Percentiles rank a stretch among this genome's conserved stretches.
Conservation (phyloP, 805 yeast species). For the Huiozyma sinensis region DNA sequence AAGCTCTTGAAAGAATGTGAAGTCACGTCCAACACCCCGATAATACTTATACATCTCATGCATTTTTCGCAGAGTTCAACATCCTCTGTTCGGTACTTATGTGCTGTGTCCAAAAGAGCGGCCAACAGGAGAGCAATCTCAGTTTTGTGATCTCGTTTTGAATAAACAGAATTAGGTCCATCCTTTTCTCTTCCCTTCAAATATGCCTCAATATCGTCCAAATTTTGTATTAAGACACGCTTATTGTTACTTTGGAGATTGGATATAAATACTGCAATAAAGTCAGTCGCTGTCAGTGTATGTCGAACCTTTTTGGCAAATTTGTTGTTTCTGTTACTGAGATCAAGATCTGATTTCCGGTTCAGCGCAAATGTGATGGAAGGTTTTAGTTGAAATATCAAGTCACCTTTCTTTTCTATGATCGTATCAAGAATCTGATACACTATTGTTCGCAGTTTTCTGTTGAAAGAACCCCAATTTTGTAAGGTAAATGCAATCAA, state of each 20-base stretch:
- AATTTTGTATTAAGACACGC: constrained; percentile 62
- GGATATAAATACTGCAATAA: constrained; percentile 18
- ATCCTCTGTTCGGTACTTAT: constrained; percentile 40
- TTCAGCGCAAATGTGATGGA: constrained; percentile 61
- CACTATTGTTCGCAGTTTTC: constrained; percentile 40
- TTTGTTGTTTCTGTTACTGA: constrained; percentile 41
- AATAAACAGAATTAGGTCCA: constrained; percentile 34
- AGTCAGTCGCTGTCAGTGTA: constrained; percentile 14
- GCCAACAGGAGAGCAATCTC: constrained; percentile 38
- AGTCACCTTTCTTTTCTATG: constrained; percentile 13
- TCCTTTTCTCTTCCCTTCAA: constrained; percentile 39
- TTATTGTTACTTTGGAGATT: constrained; percentile 25
- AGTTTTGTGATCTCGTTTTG: constrained; percentile 20
- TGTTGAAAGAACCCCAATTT: constrained; percentile 45
- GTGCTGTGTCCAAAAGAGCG: constrained; percentile 45
- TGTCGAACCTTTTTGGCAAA: constrained; percentile 37
- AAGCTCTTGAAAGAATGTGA: constrained; percentile 32
- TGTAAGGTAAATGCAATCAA: constrained; percentile 65
- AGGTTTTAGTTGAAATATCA: constrained; percentile 18
- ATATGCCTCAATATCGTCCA: constrained; percentile 50
- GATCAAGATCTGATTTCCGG: constrained; percentile 43
- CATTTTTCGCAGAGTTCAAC: constrained; percentile 45
- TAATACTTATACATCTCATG: constrained; percentile 57
- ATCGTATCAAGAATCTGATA: constrained; percentile 36
- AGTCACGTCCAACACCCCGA: constrained; percentile 71